These are phyloP conservation scores for Fragaria iinumae DNA, from an alignment of 306 rosid species.

Conservation along the genomic window DNA sequence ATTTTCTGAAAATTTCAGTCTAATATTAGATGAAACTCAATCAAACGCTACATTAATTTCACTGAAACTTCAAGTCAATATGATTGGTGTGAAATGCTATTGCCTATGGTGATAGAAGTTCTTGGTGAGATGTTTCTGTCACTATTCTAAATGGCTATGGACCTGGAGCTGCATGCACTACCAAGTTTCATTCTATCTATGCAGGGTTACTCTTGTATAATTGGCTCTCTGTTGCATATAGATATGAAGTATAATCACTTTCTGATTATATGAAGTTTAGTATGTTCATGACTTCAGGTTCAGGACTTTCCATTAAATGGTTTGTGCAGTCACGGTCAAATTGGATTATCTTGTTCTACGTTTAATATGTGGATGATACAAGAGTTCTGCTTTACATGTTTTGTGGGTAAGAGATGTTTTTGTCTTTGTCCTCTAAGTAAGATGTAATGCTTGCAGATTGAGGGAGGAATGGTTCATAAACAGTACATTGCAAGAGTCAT, in stretches of 20 bases:
- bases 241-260: no score
- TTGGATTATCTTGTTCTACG: not conserved
- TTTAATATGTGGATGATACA: not conserved
- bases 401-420: not conserved
- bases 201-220: not conserved
- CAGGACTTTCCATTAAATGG: conserved; percentile 1
- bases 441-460: conserved; percentile 58
- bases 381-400: not conserved
- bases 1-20: not conserved
- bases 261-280: not conserved
- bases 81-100: not conserved
- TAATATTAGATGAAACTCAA: not conserved
- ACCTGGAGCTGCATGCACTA: not conserved
- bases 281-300: not conserved
- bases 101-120: not conserved
- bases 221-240: no score
- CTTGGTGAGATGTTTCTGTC: not conserved
- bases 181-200: not conserved
- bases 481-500: conserved; percentile 76
- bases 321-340: not conserved
- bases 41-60: not conserved
- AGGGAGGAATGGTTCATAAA: conserved; percentile 73
- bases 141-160: not conserved
- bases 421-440: not conserved
- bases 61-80: not conserved